phyloP scores from a whole-genome alignment of 2,329 filamentous ascomycete genomes.

The Thermothelomyces thermophilus region DNA sequence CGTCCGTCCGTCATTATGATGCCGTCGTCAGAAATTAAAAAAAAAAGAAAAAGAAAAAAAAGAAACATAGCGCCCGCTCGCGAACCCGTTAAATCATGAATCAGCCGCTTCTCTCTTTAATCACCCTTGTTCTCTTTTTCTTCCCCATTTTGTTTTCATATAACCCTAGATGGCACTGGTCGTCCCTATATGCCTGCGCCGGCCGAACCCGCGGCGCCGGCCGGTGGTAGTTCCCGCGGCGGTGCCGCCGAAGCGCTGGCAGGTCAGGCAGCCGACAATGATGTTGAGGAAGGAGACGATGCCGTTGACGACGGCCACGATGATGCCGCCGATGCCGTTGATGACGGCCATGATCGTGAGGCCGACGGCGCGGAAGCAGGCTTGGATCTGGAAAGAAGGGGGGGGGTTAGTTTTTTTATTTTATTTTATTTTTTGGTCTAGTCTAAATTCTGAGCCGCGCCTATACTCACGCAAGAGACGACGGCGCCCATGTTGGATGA shows the following conservation, averaged over 20 bases:
- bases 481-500: conserved; percentile 68
- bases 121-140: neutral
- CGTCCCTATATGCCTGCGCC: conserved; percentile 18
- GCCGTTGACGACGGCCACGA: conserved; percentile 61
- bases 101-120: neutral
- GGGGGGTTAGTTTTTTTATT: conserved; percentile 21
- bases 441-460: too few species aligned
- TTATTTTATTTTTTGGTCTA: too few species aligned
- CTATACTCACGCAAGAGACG: conserved; percentile 67
- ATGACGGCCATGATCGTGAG: conserved; percentile 61
- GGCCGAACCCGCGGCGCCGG: conserved; percentile 14
- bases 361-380: conserved; percentile 58
- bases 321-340: conserved; percentile 57
- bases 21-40: too few species aligned
- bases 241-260: conserved; percentile 38
- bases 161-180: conserved; percentile 19
- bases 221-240: conserved; percentile 16
- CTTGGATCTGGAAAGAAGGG: conserved; percentile 44
- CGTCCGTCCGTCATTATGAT: too few species aligned
- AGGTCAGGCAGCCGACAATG: conserved; percentile 60
- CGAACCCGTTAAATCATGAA: neutral
- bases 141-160: too few species aligned
- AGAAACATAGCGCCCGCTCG: neutral
- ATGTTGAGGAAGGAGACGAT: conserved; percentile 59
- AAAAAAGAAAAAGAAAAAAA: neutral